phyloP scores from a whole-genome alignment of 306 rosid species.

The Cicer chorassanicum region DNA sequence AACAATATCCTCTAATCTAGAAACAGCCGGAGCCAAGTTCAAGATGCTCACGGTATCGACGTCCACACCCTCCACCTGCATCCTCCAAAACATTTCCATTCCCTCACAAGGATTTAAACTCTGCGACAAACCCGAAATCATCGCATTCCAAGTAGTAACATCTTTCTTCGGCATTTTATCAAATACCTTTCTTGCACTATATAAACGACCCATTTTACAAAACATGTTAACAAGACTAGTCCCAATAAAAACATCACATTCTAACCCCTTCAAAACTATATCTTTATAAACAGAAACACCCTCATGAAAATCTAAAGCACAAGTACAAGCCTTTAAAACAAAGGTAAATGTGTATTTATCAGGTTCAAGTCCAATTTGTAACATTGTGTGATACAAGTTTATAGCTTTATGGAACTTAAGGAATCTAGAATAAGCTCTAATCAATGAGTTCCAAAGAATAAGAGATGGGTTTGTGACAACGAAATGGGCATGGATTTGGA shows the following conservation, averaged over 20 bases:
- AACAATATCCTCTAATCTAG: conserved; percentile 53
- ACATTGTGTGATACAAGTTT: not conserved
- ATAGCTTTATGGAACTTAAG: not conserved
- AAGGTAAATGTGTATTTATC: conserved; percentile 11
- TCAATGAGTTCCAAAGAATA: conserved; percentile 2
- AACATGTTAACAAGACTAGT: conserved; percentile 70
- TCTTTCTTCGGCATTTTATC: conserved; percentile 65
- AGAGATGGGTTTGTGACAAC: conserved; percentile 13
- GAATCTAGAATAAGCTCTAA: not conserved
- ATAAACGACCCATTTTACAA: conserved; percentile 61
- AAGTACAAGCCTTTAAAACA: conserved; percentile 13
- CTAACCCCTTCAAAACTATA: not conserved
- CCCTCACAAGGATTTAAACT: conserved; percentile 56
- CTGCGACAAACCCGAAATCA: conserved; percentile 72
- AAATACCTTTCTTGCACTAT: conserved; percentile 59
- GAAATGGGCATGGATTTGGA: conserved; percentile 43
- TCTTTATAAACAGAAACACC: not conserved
- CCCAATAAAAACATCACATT: conserved; percentile 62
- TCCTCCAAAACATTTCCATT: conserved; percentile 49
- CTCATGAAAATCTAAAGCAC: conserved; percentile 1
- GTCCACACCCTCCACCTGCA: conserved; percentile 55
- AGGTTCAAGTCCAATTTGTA: not conserved
- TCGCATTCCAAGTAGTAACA: conserved; percentile 64
- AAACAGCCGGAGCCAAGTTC: conserved; percentile 74
- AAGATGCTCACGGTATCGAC: conserved; percentile 65